These are phyloP conservation scores for Leptographium radiaticola DNA, from an alignment of 2,329 filamentous ascomycete genomes.

Conservation along the genomic window DNA sequence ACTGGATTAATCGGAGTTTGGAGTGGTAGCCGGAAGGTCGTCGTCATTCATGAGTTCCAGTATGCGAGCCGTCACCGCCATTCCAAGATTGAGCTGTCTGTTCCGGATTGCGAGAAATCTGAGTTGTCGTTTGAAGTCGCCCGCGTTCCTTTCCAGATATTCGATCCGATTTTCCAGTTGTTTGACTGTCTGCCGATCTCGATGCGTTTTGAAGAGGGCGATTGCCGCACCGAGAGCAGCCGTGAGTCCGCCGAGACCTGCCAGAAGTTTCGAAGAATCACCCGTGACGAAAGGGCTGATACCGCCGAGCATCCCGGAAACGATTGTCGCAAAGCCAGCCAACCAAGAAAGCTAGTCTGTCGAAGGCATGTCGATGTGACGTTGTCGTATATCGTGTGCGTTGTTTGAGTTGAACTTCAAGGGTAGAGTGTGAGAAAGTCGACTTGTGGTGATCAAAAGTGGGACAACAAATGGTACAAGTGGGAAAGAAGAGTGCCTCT, in stretches of 20 bases:
- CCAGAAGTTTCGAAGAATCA: background rate
- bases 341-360: background rate
- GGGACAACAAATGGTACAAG: background rate
- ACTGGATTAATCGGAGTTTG: background rate
- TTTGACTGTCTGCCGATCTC: background rate
- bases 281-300: background rate
- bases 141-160: too few species aligned
- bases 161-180: background rate
- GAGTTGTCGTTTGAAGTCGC: too few species aligned
- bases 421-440: background rate
- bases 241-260: background rate
- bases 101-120: too few species aligned
- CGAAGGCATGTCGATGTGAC: background rate
- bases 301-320: background rate
- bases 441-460: background rate
- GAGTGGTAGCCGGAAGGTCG: too few species aligned
- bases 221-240: background rate
- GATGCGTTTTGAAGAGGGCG: background rate
- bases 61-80: background rate
- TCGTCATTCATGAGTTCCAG: too few species aligned
- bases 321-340: background rate
- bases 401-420: background rate
- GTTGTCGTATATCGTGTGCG: background rate
- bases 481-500: background rate
- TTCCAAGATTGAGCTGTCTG: too few species aligned